Evolutionary conservation across 1,284 basidiomycete genomes (phyloP).

Genomic region (Cerioporus squamosus): DNA sequence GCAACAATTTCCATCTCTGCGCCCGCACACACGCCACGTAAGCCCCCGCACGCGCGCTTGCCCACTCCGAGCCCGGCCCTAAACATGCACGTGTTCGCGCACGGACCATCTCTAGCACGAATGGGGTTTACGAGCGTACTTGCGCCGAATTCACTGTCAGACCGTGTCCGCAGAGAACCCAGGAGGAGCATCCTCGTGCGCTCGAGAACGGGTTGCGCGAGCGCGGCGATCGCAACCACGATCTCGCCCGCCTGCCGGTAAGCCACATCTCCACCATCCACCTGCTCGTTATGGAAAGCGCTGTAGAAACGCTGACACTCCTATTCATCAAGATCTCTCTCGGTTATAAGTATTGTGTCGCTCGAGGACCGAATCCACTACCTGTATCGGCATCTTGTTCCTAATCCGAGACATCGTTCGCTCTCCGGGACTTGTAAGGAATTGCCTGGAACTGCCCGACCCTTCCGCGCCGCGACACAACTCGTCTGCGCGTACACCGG

Average conservation of each 20-base stretch:
- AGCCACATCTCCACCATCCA: background rate
- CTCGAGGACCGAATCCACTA: background rate
- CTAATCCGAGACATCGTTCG: too few relatives aligned
- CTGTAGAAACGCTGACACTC: background rate
- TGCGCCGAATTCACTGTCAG: too few relatives aligned
- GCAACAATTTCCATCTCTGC: conserved; percentile 7
- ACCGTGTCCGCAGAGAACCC: too few relatives aligned
- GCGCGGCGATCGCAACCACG: background rate
- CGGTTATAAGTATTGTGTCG: background rate
- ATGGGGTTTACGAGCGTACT: too few relatives aligned
- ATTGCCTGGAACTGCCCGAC: too few relatives aligned
- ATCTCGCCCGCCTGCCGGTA: background rate
- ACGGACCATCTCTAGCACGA: conserved; percentile 6
- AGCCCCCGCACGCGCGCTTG: conserved; percentile 4
- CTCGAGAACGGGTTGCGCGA: background rate
- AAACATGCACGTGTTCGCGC: conserved; percentile 7
- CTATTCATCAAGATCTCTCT: background rate
- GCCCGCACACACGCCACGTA: conserved; percentile 16
- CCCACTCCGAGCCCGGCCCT: conserved; percentile 6
- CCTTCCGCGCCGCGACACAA: too few relatives aligned
- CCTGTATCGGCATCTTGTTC: too few relatives aligned
- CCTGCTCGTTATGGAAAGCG: background rate
- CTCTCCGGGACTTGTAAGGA: too few relatives aligned
- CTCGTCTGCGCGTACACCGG: too few relatives aligned
- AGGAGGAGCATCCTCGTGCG: too few relatives aligned